Evolutionary conservation across 768 basidiomycete species (phyloP).

Genomic region (Russula griseocarnosa): DNA sequence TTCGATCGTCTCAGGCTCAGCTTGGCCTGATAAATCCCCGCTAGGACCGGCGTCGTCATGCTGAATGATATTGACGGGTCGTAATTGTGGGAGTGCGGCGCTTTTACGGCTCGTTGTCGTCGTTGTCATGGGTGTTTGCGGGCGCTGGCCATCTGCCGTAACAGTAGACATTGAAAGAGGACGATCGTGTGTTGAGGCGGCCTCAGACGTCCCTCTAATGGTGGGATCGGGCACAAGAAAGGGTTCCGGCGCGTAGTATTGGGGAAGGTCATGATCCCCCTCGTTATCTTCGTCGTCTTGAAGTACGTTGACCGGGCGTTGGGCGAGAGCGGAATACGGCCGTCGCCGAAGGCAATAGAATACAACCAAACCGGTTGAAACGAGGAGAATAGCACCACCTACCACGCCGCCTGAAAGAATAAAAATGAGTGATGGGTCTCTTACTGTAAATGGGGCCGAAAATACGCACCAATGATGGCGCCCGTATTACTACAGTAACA

Average conservation of each 20-base stretch:
- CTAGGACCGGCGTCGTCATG: slow-evolving; percentile 77
- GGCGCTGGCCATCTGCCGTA: slow-evolving; percentile 22
- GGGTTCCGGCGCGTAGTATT: slow-evolving; percentile 73
- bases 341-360: slow-evolving; percentile 52
- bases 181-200: slow-evolving; percentile 31
- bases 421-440: slow-evolving; percentile 21
- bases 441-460: not conserved
- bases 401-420: slow-evolving; percentile 54
- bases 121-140: slow-evolving; percentile 30
- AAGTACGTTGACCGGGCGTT: slow-evolving; percentile 65
- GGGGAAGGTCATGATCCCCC: slow-evolving; percentile 52
- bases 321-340: slow-evolving; percentile 38
- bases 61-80: slow-evolving; percentile 77
- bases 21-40: slow-evolving; percentile 35
- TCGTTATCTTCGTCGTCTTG: slow-evolving; percentile 53
- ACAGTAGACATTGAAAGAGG: slow-evolving; percentile 19
- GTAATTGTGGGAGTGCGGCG: slow-evolving; percentile 46
- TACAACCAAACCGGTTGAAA: slow-evolving; percentile 41
- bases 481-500: slow-evolving; percentile 14
- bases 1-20: slow-evolving; percentile 69
- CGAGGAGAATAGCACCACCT: slow-evolving; percentile 52
- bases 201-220: slow-evolving; percentile 39
- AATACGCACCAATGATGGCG: slow-evolving; percentile 21
- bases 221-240: slow-evolving; percentile 68
- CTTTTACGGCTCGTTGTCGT: slow-evolving; percentile 44